These are phyloP conservation scores for Phytomonas sp. DNA, from an alignment of 208 protist genomes.

Conservation along the genomic window DNA sequence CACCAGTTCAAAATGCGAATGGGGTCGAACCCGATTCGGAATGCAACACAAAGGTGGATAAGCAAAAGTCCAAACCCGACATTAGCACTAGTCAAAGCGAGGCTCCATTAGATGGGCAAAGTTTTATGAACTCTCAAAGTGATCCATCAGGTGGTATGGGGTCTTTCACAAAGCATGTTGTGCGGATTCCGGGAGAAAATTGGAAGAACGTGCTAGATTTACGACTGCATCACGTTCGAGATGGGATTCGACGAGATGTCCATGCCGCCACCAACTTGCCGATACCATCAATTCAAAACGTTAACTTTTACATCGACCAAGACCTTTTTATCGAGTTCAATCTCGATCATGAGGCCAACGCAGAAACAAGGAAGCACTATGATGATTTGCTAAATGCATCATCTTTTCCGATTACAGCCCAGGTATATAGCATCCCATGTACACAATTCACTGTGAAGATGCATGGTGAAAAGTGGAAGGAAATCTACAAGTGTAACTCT, in stretches of 20 bases:
- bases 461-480: no score
- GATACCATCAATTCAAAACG: background rate
- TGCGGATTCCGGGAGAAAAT: background rate
- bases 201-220: background rate
- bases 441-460: no score
- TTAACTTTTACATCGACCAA: background rate
- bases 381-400: no score
- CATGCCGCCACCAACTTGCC: background rate
- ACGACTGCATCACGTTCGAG: background rate
- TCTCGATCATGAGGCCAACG: no score
- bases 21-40: background rate
- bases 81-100: background rate
- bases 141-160: background rate
- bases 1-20: background rate
- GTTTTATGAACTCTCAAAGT: background rate
- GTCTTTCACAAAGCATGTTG: background rate
- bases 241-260: slow-evolving; percentile 4
- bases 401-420: no score
- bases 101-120: background rate
- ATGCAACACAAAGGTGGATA: background rate
- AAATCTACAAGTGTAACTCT: no score
- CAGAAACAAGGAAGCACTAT: no score
- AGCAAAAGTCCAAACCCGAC: background rate
- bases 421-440: no score
- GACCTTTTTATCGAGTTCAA: no score